Evolutionary conservation across 176 grass and related monocot species (phyloP), one percentile per base, ranked within the genome.

Genomic region (Eleusine coracana): DNA sequence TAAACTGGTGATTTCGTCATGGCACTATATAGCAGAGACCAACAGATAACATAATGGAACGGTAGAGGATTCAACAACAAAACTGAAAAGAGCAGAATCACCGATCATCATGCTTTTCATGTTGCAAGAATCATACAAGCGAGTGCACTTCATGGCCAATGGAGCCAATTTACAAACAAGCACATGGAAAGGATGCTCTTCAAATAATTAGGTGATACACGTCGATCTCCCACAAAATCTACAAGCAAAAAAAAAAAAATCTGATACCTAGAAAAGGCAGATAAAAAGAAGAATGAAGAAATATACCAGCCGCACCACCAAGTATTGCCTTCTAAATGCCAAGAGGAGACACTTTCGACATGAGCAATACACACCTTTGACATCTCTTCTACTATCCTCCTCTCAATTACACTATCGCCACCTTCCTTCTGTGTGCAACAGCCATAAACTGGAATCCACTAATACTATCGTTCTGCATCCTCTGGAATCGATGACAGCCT

Each of bases 401-500:
- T 79, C 63, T 56, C 84, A 86, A 80, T 83, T 75, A 87, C 84
- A 83, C 68, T 17, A 42, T 45, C 3, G 31, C 68, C 74, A 62
- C 74, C 74, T 34, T 59, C 56, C 83, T 72, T 74, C 40, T 74
- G 55, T 80, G 76, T 70, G 80, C 56, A 68, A 79, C 23, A 90
- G 79, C 60, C 88, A 90, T 69, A 84, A 86, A 84, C 75, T 49
- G 54, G 68, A 90, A 76, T 54, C 74, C 73, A 77, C 73, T 81
- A 74, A 59, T 39, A 65, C 86, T 94, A 94, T 77, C 64, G 64
- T 73, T 89, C 91, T 76, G 78, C 68, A 70, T 80, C 82, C 90
- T 99, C 96, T 13, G 83, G 85, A 41, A 99, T 92, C 9, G 93
- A 90, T 15, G 93, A 94, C 34, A 96, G 78, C 67, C 91, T 89